A percentile compares a stretch with the other conserved stretches of the same genome.
Evolutionary conservation across 805 yeast species (phyloP).

Genomic region (Lachancea sp.): DNA sequence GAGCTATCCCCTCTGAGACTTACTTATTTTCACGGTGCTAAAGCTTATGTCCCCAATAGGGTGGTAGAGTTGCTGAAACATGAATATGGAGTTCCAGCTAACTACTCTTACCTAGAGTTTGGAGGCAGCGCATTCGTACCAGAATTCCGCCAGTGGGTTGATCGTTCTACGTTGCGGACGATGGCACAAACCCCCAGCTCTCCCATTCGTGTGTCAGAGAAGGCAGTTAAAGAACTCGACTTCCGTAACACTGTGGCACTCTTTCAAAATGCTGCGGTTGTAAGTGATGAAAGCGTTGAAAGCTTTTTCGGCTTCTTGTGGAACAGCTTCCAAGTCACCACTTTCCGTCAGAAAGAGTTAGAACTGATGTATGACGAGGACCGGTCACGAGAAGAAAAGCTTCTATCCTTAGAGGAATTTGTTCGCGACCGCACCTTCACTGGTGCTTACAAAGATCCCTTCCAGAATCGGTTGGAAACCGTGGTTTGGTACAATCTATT

Average conservation of each 20-base stretch:
- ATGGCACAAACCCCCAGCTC: constrained; percentile 7
- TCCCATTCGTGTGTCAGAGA: not conserved
- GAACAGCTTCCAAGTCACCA: constrained; percentile 20
- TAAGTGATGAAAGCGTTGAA: constrained; percentile 12
- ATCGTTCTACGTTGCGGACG: constrained; percentile 13
- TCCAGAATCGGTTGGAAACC: constrained; percentile 8
- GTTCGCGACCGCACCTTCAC: constrained; percentile 6
- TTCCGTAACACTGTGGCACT: not conserved
- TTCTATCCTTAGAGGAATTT: not conserved
- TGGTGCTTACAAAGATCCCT: constrained; percentile 8
- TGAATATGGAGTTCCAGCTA: constrained; percentile 43
- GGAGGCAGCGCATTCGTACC: constrained; percentile 42
- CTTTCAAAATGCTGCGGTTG: constrained; percentile 8
- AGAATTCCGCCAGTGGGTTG: constrained; percentile 52
- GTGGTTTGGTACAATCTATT: constrained; percentile 9
- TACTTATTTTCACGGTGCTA: constrained; percentile 52
- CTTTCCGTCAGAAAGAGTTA: constrained; percentile 26
- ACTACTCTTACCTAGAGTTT: constrained; percentile 31
- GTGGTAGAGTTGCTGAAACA: constrained; percentile 36
- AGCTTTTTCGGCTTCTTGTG: constrained; percentile 15
- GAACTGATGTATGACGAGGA: constrained; percentile 20
- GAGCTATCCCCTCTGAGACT: constrained; percentile 49
- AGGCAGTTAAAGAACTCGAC: not conserved
- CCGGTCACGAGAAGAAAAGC: constrained; percentile 12
- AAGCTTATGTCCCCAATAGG: constrained; percentile 49